Evolutionary conservation across 495 filamentous ascomycete species (phyloP), one percentile per base, ranked within the genome.

Genomic region (Alectoria sarmentosa): DNA sequence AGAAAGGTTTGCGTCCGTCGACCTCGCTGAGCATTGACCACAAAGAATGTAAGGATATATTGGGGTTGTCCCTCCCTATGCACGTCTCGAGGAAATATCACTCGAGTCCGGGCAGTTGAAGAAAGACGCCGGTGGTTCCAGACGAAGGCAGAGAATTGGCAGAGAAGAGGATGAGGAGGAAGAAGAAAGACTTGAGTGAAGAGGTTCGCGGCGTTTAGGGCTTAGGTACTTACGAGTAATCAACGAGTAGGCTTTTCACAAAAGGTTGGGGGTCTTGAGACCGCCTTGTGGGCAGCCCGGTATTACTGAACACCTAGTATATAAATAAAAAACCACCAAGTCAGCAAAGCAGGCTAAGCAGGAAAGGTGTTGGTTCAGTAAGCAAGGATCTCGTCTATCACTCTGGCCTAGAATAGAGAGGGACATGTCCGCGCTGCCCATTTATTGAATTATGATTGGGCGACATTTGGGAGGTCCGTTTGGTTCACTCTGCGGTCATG

Each of bases 21-120:
- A 72, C 65, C 61, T 66, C 66, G 34, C 67, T 68, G 46, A 78
- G 78, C 80, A 83, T 83, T 76, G 72, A 80, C 70, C 71, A 74
- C 75, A 59, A 56, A 28, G 59, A 38, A 57, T 48, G 23, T n/a
- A 52, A 37, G 55, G 36, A 42, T 42, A 28, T 38, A 17, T 63
- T 17, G 57, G 34, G 42, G 46, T 37, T 28, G 46, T 62, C 42
- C 39, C 58, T 62, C 42, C 39, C 58, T 41, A 60, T 41, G 68
- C 66, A 67, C 68, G 66, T 63, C 58, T 64, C 70, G 65, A 72
- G 69, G 70, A 71, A 23, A 15, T 58, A 9, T 65, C 70, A 55
- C 66, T 73, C 68, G 70, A 66, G 65, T 60, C 67, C 69, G 72
- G 72, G 65, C 69, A 57, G 58, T 52, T 19, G 49, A 34, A 32